Evolutionary conservation across 331 rosid species (phyloP), one percentile per base, ranked within the genome.

Genomic region (Quercus tomentella): DNA sequence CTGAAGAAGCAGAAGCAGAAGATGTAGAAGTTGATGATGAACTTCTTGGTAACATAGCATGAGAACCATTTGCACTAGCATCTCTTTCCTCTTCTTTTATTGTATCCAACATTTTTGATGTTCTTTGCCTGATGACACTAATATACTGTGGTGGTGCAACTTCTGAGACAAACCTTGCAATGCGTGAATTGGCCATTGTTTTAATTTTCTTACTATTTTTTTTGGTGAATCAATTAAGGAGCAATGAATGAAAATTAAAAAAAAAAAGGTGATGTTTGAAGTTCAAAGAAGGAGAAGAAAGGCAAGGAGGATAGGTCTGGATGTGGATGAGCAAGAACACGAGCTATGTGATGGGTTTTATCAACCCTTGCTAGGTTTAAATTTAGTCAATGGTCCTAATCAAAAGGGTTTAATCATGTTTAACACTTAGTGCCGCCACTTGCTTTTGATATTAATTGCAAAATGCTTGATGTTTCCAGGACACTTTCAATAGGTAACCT

Each of bases 81-180:
- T 94, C 98, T 84, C 87, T 89, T 67, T 91, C 98, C 61, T 94
- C 98, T 87, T 94, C 97, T 15, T 62, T 82, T 37, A 94, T 94
- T n/a, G 98, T 94, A 56, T 94, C 98, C 88, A 94, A 52, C 92
- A 92, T 93, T 83, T 92, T 91, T 9, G 92, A 77, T 8, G 97
- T 86, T 82, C 93, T 88, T 7, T 79, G 86, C 83, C 98, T 92
- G 87, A 94, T 92, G 76, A 94, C 97, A 76, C 83, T 86, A 73
- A 94, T 89, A 83, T 91, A 82, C 26, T 92, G 96, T 25, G 98
- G 96, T n/a, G 98, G 98, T 31, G 98, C 97, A 10, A 86, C 98
- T 84, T 94, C 97, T 76, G 89, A 84, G 63, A 94, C 76, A 80
- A 94, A 89, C 90, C 92, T 89, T 23, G 97, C 97, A 18, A 92